A percentile compares a stretch with the other conserved stretches of the same genome.
These are phyloP conservation scores for Beauveria caledonica DNA, from an alignment of 2,329 filamentous ascomycete genomes.

Conservation along the genomic window DNA sequence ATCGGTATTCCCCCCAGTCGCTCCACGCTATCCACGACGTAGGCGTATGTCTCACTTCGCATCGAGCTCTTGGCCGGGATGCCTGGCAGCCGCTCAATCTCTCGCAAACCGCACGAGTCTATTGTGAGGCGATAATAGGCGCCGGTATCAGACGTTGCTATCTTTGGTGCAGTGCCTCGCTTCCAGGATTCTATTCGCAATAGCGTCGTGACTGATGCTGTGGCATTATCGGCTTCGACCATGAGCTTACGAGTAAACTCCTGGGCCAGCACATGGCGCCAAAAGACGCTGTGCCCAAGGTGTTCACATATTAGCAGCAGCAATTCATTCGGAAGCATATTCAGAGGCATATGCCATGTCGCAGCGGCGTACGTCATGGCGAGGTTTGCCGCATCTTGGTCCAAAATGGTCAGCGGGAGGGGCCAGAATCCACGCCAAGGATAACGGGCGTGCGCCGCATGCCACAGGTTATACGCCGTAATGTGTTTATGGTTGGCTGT, in stretches of 20 bases:
- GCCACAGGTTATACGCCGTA: background rate
- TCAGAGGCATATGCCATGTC: background rate
- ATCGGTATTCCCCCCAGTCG: background rate
- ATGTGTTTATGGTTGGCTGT: background rate
- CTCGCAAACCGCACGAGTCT: background rate
- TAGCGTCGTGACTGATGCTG: background rate
- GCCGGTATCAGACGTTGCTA: background rate
- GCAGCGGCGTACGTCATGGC: background rate
- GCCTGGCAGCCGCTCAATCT: background rate
- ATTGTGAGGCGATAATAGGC: slow-evolving; percentile 2
- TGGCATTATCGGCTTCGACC: background rate
- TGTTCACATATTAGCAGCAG: background rate
- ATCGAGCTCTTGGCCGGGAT: background rate
- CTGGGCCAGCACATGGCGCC: background rate
- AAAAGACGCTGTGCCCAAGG: background rate
- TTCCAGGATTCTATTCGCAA: background rate
- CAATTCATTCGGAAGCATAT: slow-evolving; percentile 1
- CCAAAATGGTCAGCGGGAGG: background rate
- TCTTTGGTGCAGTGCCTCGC: background rate
- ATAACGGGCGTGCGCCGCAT: slow-evolving; percentile 6
- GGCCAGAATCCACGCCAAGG: slow-evolving; percentile 9
- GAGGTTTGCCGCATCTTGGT: background rate
- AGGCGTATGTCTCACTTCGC: background rate
- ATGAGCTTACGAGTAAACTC: background rate
- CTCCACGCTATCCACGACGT: background rate